Conservation (phyloP, 306 rosid genomes). For the Castanospermum australe region DNA sequence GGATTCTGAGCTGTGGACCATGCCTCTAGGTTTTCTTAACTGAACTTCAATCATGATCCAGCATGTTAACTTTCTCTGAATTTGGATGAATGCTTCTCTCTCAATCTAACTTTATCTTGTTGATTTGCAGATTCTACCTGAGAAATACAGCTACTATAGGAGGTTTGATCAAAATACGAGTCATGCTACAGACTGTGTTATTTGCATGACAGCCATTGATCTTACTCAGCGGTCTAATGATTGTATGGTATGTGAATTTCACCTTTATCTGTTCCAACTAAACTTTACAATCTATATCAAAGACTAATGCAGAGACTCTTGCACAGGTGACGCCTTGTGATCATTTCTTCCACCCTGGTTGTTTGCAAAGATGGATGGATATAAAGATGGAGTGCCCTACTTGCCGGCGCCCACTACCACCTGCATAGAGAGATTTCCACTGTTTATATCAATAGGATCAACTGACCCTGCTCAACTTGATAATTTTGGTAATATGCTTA, state of each 20-base stretch:
- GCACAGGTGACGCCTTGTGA: slow-evolving; percentile 94
- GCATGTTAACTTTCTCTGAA: slow-evolving; percentile 7
- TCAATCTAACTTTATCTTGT: slow-evolving; percentile 15
- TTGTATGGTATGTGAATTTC: slow-evolving; percentile 70
- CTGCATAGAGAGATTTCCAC: slow-evolving; percentile 45
- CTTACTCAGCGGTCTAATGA: slow-evolving; percentile 57
- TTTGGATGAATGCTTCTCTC: neutral
- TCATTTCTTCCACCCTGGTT: slow-evolving; percentile 92
- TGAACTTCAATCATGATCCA: neutral
- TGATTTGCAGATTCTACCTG: slow-evolving; percentile 80
- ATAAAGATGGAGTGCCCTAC: slow-evolving; percentile 99
- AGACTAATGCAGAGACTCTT: slow-evolving; percentile 21
- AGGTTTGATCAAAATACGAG: slow-evolving; percentile 57
- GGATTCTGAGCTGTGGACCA: neutral
- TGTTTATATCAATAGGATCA: slow-evolving; percentile 49
- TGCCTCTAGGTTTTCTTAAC: neutral
- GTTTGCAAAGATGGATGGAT: slow-evolving; percentile 99
- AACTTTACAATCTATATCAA: neutral
- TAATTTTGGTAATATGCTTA: slow-evolving; percentile 42
- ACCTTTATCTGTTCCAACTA: neutral
- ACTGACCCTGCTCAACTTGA: slow-evolving; percentile 55
- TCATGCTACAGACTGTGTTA: slow-evolving; percentile 79
- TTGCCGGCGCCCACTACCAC: slow-evolving; percentile 86
- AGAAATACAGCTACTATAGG: slow-evolving; percentile 86
- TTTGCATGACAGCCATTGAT: slow-evolving; percentile 92